Base-by-base conservation (phyloP, 495 filamentous ascomycete genomes). In the Hypoxylon trugodes region DNA sequence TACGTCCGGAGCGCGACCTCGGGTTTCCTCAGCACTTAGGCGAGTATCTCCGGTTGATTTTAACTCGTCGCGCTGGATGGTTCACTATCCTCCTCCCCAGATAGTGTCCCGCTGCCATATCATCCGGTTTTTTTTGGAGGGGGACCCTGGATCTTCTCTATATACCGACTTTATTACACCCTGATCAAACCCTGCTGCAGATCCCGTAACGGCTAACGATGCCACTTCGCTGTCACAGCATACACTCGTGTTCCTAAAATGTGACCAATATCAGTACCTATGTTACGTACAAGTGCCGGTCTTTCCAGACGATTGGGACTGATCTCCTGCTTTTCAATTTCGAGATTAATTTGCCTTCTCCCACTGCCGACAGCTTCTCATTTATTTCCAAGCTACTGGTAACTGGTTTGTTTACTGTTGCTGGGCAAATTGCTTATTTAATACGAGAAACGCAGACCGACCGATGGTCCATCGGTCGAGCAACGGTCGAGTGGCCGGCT, bases 111-210 rank as follows among this genome's bases (percentile, higher is more conserved):
- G 63, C 47, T 67, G 54, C 64, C 64, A 67, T 61, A 67, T 56
- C 64, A 67, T 61, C 64, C 64, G 64, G 57, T 43, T 61, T 40
- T 37, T 15, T 61, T n/a, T n/a, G 49, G 57, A 47, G 61, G 63
- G 63, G 57, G 64, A 67, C 64, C 64, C 64, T 67, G 64, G 46
- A 67, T 61, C 42, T 61, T 36, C 53, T 58, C 46, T 53, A 66
- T 61, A 67, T 67, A 61, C 64, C 64, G 64, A 53, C 58, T 40
- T 55, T 58, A 58, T 51, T 52, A 61, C 58, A 47, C 41, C 52
- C 32, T 50, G 40, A 56, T 19, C 46, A 51, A 61, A 67, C 64
- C 64, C 64, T 67, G 64, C 58, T 61, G 64, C 64, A 67, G 64
- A 67, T 67, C 64, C 64, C 58, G 50, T 58, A 45, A 61, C 47